phyloP scores from a whole-genome alignment of 257 asterid species.

The Cordia subcordata region DNA sequence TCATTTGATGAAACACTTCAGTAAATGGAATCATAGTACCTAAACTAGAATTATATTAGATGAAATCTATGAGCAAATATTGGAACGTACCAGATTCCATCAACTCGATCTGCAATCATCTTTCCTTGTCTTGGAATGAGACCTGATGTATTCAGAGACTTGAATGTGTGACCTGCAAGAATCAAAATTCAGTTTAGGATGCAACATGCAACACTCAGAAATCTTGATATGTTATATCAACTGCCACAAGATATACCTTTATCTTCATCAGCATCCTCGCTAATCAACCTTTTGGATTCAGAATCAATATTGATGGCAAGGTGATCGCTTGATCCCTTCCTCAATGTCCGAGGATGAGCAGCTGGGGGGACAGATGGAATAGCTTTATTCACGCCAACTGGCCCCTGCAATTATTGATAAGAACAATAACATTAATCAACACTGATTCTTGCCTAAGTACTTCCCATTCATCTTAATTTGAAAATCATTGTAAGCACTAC shows the following conservation, averaged over 20 bases:
- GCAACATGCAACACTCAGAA: constrained; percentile 7
- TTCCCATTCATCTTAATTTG: no score
- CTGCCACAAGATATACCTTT: constrained; percentile 49
- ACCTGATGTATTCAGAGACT: constrained; percentile 76
- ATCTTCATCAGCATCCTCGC: constrained; percentile 63
- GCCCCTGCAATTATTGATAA: constrained; percentile 47
- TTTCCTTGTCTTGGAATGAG: constrained; percentile 92
- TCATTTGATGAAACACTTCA: no score
- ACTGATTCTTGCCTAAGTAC: not conserved
- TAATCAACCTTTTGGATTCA: constrained; percentile 64
- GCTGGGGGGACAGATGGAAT: constrained; percentile 58
- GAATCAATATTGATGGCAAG: constrained; percentile 80
- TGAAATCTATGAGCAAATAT: not conserved
- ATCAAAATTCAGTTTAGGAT: constrained; percentile 2
- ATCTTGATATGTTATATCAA: not conserved
- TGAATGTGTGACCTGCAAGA: constrained; percentile 77
- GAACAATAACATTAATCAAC: no score
- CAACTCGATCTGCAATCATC: constrained; percentile 76
- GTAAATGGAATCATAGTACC: not conserved
- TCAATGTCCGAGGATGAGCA: constrained; percentile 73
- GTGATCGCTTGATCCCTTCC: constrained; percentile 89
- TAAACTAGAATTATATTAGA: constrained; percentile 2
- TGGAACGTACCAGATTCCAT: constrained; percentile 69
- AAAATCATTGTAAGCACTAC: no score
- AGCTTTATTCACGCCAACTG: constrained; percentile 43